A percentile compares a stretch with the other conserved stretches of the same genome.
Conservation (phyloP, 441 rosid genomes). For the Daphne laureola region DNA sequence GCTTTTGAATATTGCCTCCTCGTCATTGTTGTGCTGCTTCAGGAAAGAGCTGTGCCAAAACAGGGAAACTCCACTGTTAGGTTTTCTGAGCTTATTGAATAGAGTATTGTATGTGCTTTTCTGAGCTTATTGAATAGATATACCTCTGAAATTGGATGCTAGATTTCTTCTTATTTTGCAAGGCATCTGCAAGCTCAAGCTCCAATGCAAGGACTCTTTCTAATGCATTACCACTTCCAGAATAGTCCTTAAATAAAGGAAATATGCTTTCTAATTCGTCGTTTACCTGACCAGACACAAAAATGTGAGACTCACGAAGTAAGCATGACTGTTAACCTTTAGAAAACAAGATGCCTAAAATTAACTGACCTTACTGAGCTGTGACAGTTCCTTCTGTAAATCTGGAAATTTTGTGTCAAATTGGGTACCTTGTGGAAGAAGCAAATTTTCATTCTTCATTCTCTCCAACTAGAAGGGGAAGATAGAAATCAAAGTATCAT, state of each 20-base stretch:
- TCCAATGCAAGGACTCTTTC: conserved; percentile 95
- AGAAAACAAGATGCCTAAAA: conserved; percentile 4
- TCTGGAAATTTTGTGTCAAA: conserved; percentile 52
- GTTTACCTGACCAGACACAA: conserved; percentile 52
- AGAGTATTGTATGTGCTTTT: neutral
- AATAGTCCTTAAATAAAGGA: conserved; percentile 52
- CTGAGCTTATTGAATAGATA: neutral
- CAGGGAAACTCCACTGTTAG: conserved; percentile 3
- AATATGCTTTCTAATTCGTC: conserved; percentile 75
- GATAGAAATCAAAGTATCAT: conserved; percentile 12
- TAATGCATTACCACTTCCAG: conserved; percentile 59
- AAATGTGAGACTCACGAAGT: conserved; percentile 9
- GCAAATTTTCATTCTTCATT: conserved; percentile 91
- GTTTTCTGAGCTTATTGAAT: neutral
- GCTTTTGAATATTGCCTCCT: conserved; percentile 88
- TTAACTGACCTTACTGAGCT: conserved; percentile 57
- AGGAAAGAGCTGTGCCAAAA: conserved; percentile 68
- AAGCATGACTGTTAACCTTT: conserved; percentile 4
- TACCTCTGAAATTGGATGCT: conserved; percentile 78
- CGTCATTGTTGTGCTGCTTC: conserved; percentile 68
- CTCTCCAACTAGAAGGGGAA: conserved; percentile 59
- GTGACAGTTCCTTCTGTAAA: conserved; percentile 57
- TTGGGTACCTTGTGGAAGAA: conserved; percentile 37
- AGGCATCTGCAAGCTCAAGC: conserved; percentile 85
- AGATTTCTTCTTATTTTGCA: conserved; percentile 68